phyloP scores from a whole-genome alignment of 768 basidiomycete species.

The Astraeus odoratus region DNA sequence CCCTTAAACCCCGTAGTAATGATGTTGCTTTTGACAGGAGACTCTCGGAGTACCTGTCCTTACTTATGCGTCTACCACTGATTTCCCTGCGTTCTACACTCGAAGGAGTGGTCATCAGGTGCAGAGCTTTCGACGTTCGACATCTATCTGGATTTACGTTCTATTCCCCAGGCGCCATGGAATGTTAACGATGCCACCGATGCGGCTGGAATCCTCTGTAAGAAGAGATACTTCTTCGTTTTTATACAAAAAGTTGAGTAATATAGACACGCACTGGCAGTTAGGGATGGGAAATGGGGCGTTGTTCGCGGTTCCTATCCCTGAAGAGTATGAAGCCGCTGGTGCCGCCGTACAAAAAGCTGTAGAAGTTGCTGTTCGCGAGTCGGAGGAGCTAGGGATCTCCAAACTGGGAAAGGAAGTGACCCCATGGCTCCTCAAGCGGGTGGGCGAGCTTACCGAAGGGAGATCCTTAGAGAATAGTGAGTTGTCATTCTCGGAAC shows the following conservation, averaged over 20 bases:
- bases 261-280: conserved; percentile 58
- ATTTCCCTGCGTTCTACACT: conserved; percentile 95
- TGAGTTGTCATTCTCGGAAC: conserved; percentile 27
- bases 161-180: conserved; percentile 65
- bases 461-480: conserved; percentile 71
- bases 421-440: conserved; percentile 88
- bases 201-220: conserved; percentile 75
- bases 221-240: conserved; percentile 18
- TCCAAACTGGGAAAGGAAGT: conserved; percentile 80
- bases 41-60: conserved; percentile 91
- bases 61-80: conserved; percentile 62
- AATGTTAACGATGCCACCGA: conserved; percentile 49
- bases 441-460: conserved; percentile 73
- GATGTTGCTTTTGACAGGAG: conserved; percentile 47
- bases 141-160: neutral
- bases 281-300: conserved; percentile 72
- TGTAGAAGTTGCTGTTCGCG: conserved; percentile 77
- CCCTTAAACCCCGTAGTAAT: neutral
- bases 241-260: neutral
- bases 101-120: conserved; percentile 79
- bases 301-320: conserved; percentile 87
- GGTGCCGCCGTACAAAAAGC: conserved; percentile 67
- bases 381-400: conserved; percentile 77
- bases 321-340: conserved; percentile 58
- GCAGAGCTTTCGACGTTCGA: conserved; percentile 8